Percentiles rank a stretch among this genome's conserved stretches.
These are phyloP conservation scores for Collybiopsis luxurians DNA, from an alignment of 768 basidiomycete species.

Conservation along the genomic window DNA sequence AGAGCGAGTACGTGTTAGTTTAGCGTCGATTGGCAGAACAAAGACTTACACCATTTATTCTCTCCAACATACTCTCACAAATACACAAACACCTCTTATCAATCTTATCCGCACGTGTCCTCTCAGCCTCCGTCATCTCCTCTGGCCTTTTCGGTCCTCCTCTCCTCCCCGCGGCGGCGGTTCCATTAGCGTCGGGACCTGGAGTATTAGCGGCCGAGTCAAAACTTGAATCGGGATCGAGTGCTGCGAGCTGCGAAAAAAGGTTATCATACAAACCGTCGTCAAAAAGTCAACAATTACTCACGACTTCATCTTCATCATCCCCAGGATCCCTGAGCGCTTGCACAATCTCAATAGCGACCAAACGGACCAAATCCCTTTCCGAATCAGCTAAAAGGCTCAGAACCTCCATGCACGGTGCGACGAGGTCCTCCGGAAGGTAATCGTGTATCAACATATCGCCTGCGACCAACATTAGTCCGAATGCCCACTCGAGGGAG, in stretches of 20 bases:
- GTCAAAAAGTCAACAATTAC: too few relatives aligned
- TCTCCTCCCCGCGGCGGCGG: too few relatives aligned
- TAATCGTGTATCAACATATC: constrained; percentile 64
- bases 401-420: constrained; percentile 63
- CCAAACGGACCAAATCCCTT: constrained; percentile 67
- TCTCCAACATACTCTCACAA: constrained; percentile 66
- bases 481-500: neutral
- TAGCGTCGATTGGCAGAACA: neutral
- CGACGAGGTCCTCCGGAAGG: constrained; percentile 57
- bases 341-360: constrained; percentile 67
- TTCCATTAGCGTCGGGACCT: neutral
- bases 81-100: constrained; percentile 62
- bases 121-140: constrained; percentile 47
- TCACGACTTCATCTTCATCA: constrained; percentile 27
- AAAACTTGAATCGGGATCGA: constrained; percentile 7
- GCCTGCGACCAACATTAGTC: constrained; percentile 27
- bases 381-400: constrained; percentile 60
- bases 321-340: constrained; percentile 48
- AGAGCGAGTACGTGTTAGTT: too few relatives aligned
- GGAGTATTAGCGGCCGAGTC: neutral
- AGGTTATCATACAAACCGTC: too few relatives aligned
- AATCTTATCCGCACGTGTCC: constrained; percentile 47
- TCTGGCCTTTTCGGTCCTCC: constrained; percentile 1
- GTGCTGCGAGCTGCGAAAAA: neutral
- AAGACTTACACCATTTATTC: constrained; percentile 59